A percentile compares a stretch with the other conserved stretches of the same genome.
phyloP scores from a whole-genome alignment of 2,329 filamentous ascomycete genomes.

The Aspergillus sp. region DNA sequence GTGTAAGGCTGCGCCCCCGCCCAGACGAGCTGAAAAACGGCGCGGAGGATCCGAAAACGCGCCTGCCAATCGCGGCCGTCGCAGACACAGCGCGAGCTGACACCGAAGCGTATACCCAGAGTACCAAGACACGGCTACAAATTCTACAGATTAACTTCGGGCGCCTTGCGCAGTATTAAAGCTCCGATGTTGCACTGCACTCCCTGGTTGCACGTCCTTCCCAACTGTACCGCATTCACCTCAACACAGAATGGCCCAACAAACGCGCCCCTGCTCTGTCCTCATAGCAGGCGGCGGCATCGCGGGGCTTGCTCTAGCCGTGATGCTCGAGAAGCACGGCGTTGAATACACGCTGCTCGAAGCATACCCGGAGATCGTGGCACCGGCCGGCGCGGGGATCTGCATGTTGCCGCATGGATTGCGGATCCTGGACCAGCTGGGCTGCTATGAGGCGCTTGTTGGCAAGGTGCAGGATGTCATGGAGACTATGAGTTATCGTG shows the following conservation, averaged over 20 bases:
- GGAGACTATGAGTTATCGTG: background rate
- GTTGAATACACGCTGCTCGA: constrained; percentile 1
- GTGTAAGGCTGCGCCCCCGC: too few relatives aligned
- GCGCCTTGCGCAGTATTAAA: too few relatives aligned
- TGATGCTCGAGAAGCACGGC: constrained; percentile 1
- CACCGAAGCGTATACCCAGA: too few relatives aligned
- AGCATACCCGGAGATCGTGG: background rate
- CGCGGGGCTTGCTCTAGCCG: background rate
- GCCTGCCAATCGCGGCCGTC: too few relatives aligned
- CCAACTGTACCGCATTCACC: too few relatives aligned
- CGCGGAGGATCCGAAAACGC: too few relatives aligned
- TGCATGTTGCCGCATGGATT: background rate
- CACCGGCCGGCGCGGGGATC: background rate
- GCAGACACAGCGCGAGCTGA: too few relatives aligned
- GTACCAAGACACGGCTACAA: too few relatives aligned
- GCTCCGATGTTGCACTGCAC: too few relatives aligned
- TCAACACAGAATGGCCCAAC: background rate
- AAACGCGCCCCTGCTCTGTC: background rate
- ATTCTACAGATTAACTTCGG: too few relatives aligned
- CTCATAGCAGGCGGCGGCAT: background rate
- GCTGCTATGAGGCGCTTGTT: background rate
- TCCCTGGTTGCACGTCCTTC: too few relatives aligned
- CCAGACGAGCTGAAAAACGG: too few relatives aligned
- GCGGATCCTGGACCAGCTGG: background rate
- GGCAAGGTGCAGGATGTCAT: background rate